Percentiles rank a stretch among this genome's conserved stretches.
Conservation (phyloP, 2,329 filamentous ascomycete genomes). For the Zymoseptoria tritici region DNA sequence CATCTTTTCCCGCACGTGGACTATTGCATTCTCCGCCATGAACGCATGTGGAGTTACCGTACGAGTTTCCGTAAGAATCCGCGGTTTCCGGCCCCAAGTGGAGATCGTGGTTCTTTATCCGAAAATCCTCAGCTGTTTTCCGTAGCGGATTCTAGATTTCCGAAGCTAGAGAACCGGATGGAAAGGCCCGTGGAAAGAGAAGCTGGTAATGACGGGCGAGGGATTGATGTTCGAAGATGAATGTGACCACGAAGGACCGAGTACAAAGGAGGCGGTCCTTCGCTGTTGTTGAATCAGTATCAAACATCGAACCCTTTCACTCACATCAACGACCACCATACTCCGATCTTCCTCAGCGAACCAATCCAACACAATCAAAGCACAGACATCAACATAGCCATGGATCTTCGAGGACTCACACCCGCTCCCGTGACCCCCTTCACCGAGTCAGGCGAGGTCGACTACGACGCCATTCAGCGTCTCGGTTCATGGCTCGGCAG, state of each 20-base stretch:
- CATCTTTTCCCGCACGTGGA: neutral
- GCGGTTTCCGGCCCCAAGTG: neutral
- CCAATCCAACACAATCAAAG: neutral
- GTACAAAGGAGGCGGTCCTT: neutral
- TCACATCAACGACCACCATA: neutral
- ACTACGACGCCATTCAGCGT: constrained; percentile 47
- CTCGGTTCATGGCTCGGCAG: constrained; percentile 48
- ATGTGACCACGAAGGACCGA: neutral
- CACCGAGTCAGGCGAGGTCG: constrained; percentile 41
- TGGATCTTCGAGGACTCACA: constrained; percentile 45
- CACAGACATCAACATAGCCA: constrained; percentile 10
- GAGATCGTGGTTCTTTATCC: neutral
- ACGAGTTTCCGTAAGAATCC: neutral
- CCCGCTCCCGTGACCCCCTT: constrained; percentile 48
- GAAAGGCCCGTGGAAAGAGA: neutral
- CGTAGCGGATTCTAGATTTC: neutral
- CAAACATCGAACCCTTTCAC: neutral
- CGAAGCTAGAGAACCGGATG: neutral
- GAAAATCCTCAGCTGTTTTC: neutral
- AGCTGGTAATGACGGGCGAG: neutral
- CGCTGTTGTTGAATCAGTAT: neutral
- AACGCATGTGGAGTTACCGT: neutral
- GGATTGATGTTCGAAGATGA: neutral
- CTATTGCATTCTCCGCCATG: neutral
- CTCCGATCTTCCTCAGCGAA: neutral